These are phyloP conservation scores for Nannizziopsis arthrosporioides DNA, from an alignment of 2,329 filamentous ascomycete species.

Conservation along the genomic window DNA sequence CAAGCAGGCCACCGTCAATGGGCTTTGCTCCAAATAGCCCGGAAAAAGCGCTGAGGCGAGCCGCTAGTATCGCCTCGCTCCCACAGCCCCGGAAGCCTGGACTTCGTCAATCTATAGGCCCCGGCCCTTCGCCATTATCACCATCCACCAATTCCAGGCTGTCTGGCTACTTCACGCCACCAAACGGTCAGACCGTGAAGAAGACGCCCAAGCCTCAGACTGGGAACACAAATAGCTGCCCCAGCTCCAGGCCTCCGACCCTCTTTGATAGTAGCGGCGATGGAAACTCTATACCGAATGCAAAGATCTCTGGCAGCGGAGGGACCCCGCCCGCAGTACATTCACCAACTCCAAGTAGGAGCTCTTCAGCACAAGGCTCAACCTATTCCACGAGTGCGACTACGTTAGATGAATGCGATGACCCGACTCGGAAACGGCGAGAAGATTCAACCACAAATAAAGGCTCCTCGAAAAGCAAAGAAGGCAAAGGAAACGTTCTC, in stretches of 20 bases:
- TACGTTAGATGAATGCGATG: constrained; percentile 68
- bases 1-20: constrained; percentile 45
- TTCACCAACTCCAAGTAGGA: constrained; percentile 78
- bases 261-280: constrained; percentile 69
- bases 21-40: constrained; percentile 42
- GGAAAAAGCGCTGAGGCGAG: constrained; percentile 66
- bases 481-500: constrained; percentile 85
- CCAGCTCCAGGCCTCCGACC: constrained; percentile 51
- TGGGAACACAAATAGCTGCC: constrained; percentile 40
- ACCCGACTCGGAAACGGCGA: constrained; percentile 33
- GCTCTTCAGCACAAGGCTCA: constrained; percentile 83
- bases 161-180: constrained; percentile 37
- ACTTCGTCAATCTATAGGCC: constrained; percentile 42
- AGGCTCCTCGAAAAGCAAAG: constrained; percentile 38
- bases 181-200: constrained; percentile 35
- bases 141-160: constrained; percentile 16
- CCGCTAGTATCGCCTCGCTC: constrained; percentile 87
- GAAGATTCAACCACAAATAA: constrained; percentile 21
- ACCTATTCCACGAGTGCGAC: constrained; percentile 75
- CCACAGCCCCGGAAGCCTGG: constrained; percentile 71
- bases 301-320: constrained; percentile 52
- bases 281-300: constrained; percentile 57
- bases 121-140: constrained; percentile 21
- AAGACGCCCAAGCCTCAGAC: constrained; percentile 47
- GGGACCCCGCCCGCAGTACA: constrained; percentile 65